These are phyloP conservation scores for Hirschioporus abietinus DNA, from an alignment of 768 basidiomycete genomes.

Conservation along the genomic window DNA sequence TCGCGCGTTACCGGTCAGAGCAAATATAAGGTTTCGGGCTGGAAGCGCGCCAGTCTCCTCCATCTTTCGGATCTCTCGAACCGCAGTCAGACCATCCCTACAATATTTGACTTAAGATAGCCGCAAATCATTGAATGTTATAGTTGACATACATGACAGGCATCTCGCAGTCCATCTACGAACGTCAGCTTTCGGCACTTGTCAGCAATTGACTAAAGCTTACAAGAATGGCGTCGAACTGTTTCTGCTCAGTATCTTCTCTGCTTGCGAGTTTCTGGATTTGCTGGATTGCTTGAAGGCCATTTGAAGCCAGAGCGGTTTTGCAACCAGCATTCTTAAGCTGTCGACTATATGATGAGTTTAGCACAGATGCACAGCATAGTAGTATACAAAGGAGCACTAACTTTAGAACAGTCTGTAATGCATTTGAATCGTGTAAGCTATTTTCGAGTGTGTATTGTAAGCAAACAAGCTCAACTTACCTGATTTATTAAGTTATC, in stretches of 20 bases:
- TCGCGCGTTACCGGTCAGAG: slow-evolving; percentile 24
- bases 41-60: slow-evolving; percentile 15
- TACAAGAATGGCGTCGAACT: slow-evolving; percentile 19
- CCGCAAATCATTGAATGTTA: background rate
- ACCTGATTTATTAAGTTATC: slow-evolving; percentile 24
- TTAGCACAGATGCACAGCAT: background rate
- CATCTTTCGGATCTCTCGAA: slow-evolving; percentile 19
- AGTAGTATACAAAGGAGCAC: background rate
- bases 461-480: background rate
- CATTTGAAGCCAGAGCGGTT: slow-evolving; percentile 18
- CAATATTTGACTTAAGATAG: background rate
- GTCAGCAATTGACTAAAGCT: background rate
- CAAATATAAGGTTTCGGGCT: slow-evolving; percentile 17
- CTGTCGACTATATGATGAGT: slow-evolving; percentile 15
- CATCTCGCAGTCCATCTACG: slow-evolving; percentile 24
- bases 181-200: background rate
- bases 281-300: slow-evolving; percentile 20
- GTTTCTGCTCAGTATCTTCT: slow-evolving; percentile 2
- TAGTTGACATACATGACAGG: slow-evolving; percentile 17
- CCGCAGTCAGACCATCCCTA: slow-evolving; percentile 19
- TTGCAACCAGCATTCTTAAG: slow-evolving; percentile 20
- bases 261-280: slow-evolving; percentile 7
- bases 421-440: background rate
- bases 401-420: slow-evolving; percentile 16
- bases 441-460: background rate